Evolutionary conservation across 2,329 filamentous ascomycete genomes (phyloP), one percentile per base, ranked within the genome.

Genomic region (Xylariales sp.): DNA sequence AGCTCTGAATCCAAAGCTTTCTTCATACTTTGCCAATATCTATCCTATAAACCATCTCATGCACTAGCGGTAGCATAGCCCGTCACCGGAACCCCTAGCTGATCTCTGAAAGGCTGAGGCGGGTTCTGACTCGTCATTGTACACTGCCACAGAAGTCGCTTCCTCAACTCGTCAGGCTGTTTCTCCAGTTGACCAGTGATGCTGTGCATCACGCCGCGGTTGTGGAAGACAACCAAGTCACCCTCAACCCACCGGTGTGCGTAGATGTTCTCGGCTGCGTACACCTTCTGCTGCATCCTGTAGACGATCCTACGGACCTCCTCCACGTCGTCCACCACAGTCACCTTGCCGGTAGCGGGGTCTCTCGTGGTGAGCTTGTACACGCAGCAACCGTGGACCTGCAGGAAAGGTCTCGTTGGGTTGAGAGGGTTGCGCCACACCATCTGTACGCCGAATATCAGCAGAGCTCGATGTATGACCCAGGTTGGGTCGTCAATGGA

Each of bases 201-300:
- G 29, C 29, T 31, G 29, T 31, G 29, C 29, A 31, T 31, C 16
- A 31, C 16, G 15, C 29, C 29, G 29, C 29, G 29, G 29, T 31
- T 31, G 29, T 31, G 29, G 29, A 31, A 31, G 29, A 31, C 20
- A 18, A 31, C 29, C 16, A 31, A 18, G 29, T 31, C 29, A 18
- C 29, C 29, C 29, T 31, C 29, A 6, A 31, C 15, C 29, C 29
- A 31, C 16, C 29, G 16, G 29, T 31, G 29, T 13, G 29, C 29
- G 29, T 31, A 31, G 15, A 31, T 31, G 29, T 16, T 16, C 29
- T 31, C 15, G 29, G 29, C 29, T 3, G 29, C 29, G 29, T 31
- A 31, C 11, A 31, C 20, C 16, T 31, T 31, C n/a, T 16, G 17
- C 15, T 31, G 29, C 29, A 31, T 31, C 16, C 13, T 16, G 29